Base-by-base conservation (phyloP, 2,329 filamentous ascomycete species). In the Clarireedia monteithiana region DNA sequence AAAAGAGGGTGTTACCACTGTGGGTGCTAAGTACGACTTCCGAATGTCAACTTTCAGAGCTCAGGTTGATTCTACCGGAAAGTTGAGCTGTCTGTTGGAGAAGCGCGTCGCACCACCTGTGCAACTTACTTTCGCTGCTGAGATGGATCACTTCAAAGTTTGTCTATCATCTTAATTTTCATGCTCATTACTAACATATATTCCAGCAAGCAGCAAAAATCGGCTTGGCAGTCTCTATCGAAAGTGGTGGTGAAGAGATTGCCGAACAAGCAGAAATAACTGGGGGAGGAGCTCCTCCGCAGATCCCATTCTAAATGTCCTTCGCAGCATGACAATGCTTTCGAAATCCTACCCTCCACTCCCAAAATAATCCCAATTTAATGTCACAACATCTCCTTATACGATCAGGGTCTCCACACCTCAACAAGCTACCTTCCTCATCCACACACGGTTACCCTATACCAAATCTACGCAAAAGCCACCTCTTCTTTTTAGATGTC, bases 21-120 rank as follows among this genome's bases (percentile, higher is more conserved):
- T 97, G 67, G 94, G 92, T 68, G 89, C 91, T 71, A 99, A 99
- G 76, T 99, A 99, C 75, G 92, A 96, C 72, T 99, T 99, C 83
- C 84, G 89, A 69, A 89, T 91, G 76, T 94, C 89, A 55, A 94
- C 90, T 50, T 96, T 96, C 84, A 85, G 92, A 63, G 94, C 92
- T 46, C 94, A 99, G 76, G 82, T 97, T 66, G 94, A 99, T 75
- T 95, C 91, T 68, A 85, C 89, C 71, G 94, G 94, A 72, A 96
- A 95, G 78, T 80, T 99, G 59, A 89, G 88, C 74, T 94, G 90
- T 70, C 76, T 96, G 68, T 77, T 97, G 64, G 94, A 99, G 80
- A 97, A 96, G 84, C 86, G 91, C 69, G 89, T 99, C 68, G 91
- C 91, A 30, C 90, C 91, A 62, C 88, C 91, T 27, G 91, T 99